Base-by-base conservation (phyloP, 2,329 filamentous ascomycete species). In the Seiridium unicorne region DNA sequence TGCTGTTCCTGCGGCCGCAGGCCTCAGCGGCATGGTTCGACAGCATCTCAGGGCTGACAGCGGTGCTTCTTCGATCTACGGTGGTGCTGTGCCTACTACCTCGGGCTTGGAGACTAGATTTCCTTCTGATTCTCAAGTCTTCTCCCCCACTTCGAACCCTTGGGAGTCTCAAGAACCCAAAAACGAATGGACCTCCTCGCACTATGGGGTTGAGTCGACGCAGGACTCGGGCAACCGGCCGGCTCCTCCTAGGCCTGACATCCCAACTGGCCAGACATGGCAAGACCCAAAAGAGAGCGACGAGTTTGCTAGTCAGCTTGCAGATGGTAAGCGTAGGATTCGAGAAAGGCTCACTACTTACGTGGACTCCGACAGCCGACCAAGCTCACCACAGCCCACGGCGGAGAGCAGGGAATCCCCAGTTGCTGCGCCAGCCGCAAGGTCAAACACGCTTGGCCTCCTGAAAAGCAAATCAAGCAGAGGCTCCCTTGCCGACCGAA, bases 31-130 rank as follows among this genome's bases (percentile, higher is more conserved):
- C 2, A 84, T 97, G 79, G 88, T 97, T 51, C 87, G 90, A 38
- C 89, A 93, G 63, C 95, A 98, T 78, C 78, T 98, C 46, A 87
- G 95, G 55, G 87, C 87, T 40, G 87, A 89, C 64, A 98, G 94
- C 75, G 89, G 89, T 61, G 84, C 87, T 11, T 98, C 94, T 1
- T 96, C 92, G 0, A 81, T 95, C 34, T 92, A 92, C 65, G 86
- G 84, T 34, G 49, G 49, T 35, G 77, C 76, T 32, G 78, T 78
- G 8, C 77, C 73, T 46, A 73, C 69, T 63, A 76, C 64, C 42
- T 70, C 64, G 51, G 75, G 63, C n/a, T 69, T 77, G 13, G 76
- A 75, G 8, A 74, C 77, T 8, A 71, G 72, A 5, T 78, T 77
- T 58, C 74, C 74, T 2, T 53, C 65, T 0, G 76, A 77, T 55